Evolutionary conservation across 2,329 filamentous ascomycete genomes (phyloP).

Genomic region (Nothopassalora personata): DNA sequence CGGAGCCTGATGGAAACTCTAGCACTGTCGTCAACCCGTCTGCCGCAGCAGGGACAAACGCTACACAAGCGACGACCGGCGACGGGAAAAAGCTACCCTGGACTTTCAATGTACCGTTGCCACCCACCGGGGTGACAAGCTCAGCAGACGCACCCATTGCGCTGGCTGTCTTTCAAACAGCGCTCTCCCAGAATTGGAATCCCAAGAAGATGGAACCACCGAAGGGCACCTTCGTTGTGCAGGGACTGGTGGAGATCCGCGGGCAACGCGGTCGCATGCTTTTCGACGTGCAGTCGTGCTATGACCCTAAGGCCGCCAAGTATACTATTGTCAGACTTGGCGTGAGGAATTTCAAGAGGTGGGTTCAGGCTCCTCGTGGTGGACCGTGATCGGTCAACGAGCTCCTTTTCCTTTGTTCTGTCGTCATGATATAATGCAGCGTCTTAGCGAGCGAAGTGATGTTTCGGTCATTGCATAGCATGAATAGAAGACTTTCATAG

Average conservation of each 20-base stretch:
- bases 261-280: conserved; percentile 39
- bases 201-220: conserved; percentile 35
- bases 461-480: neutral
- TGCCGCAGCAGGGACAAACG: neutral
- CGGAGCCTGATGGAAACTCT: conserved; percentile 17
- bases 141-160: conserved; percentile 29
- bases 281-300: conserved; percentile 42
- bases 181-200: conserved; percentile 29
- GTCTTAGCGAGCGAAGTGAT: conserved; percentile 13
- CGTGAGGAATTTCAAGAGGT: conserved; percentile 30
- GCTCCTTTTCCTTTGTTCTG: conserved; percentile 1
- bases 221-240: conserved; percentile 42
- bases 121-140: conserved; percentile 1
- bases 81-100: conserved; percentile 22
- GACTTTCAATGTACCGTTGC: conserved; percentile 20
- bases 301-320: conserved; percentile 40
- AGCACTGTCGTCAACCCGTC: conserved; percentile 9
- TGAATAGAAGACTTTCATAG: neutral
- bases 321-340: conserved; percentile 32
- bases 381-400: conserved; percentile 29
- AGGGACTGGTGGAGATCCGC: conserved; percentile 43
- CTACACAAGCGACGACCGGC: conserved; percentile 3
- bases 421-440: conserved; percentile 8
- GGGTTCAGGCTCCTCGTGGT: conserved; percentile 38
- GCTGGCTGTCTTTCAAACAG: conserved; percentile 23